A percentile compares a stretch with the other conserved stretches of the same genome.
These are phyloP conservation scores for Boletus tylopilopsis DNA, from an alignment of 768 basidiomycete genomes.

Conservation along the genomic window DNA sequence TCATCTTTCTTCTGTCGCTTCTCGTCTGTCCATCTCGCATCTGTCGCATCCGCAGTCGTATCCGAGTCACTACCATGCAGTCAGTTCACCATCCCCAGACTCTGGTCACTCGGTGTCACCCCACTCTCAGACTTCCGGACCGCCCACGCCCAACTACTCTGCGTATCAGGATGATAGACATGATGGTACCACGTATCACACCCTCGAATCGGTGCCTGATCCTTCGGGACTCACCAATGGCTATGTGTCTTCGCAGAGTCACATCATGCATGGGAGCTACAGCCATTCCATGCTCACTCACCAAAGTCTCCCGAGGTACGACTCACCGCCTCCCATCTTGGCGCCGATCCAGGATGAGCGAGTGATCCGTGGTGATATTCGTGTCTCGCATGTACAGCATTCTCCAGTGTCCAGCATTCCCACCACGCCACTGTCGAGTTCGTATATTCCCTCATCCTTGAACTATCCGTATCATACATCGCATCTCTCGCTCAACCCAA, in stretches of 20 bases:
- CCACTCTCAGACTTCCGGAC: conserved; percentile 31
- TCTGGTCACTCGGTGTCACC: conserved; percentile 46
- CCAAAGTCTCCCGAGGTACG: conserved; percentile 35
- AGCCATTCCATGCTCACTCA: conserved; percentile 19
- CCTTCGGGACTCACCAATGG: conserved; percentile 28
- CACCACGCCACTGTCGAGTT: conserved; percentile 27
- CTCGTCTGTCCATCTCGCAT: conserved; percentile 59
- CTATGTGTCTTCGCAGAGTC: conserved; percentile 31
- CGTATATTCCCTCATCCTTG: conserved; percentile 41
- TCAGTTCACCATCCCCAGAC: conserved; percentile 46
- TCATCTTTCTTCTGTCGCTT: conserved; percentile 36
- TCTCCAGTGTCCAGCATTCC: conserved; percentile 31
- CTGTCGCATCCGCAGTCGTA: conserved; percentile 53
- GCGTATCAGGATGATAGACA: conserved; percentile 44
- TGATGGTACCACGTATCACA: conserved; percentile 38
- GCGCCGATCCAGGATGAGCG: conserved; percentile 51
- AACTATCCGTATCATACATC: conserved; percentile 42
- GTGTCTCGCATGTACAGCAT: conserved; percentile 30
- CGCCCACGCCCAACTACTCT: conserved; percentile 36
- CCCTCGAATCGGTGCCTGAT: conserved; percentile 30
- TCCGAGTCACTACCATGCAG: conserved; percentile 33
- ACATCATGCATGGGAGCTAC: conserved; percentile 26
- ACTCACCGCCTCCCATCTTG: conserved; percentile 52
- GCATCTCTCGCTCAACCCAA: conserved; percentile 35
- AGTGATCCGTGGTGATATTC: conserved; percentile 30